Conservation (phyloP, 805 yeast species). For the Teunomyces cretensis region DNA sequence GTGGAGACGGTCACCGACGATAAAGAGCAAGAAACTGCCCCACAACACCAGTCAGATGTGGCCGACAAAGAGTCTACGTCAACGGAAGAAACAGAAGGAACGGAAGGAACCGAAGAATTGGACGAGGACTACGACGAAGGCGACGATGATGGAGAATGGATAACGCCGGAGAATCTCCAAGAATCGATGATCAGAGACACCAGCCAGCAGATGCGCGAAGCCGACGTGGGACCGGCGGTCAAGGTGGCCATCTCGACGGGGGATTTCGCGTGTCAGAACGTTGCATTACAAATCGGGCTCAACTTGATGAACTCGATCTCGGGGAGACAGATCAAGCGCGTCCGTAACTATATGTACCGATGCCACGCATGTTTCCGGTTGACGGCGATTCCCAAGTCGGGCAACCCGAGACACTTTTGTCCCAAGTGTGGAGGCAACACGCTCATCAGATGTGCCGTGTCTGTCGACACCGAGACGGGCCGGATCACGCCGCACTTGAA, state of each 20-base stretch:
- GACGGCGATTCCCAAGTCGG: constrained; percentile 73
- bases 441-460: constrained; percentile 83
- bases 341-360: constrained; percentile 89
- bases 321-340: constrained; percentile 80
- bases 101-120: constrained; percentile 9
- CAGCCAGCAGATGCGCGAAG: constrained; percentile 53
- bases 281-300: constrained; percentile 85
- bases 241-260: constrained; percentile 85
- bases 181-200: constrained; percentile 68
- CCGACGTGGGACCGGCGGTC: constrained; percentile 22
- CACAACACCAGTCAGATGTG: constrained; percentile 8
- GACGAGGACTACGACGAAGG: constrained; percentile 65
- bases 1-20: neutral
- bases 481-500: constrained; percentile 84
- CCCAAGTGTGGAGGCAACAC: constrained; percentile 95
- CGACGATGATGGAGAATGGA: constrained; percentile 88
- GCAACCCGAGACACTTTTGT: constrained; percentile 83
- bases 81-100: constrained; percentile 5
- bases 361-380: constrained; percentile 96
- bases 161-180: constrained; percentile 79
- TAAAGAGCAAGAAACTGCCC: constrained; percentile 5
- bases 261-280: constrained; percentile 97
- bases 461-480: constrained; percentile 77
- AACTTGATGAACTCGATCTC: constrained; percentile 80
- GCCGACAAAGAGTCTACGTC: too few species aligned